phyloP scores from a whole-genome alignment of 345 rosid genomes.

The Erucastrum elatum region DNA sequence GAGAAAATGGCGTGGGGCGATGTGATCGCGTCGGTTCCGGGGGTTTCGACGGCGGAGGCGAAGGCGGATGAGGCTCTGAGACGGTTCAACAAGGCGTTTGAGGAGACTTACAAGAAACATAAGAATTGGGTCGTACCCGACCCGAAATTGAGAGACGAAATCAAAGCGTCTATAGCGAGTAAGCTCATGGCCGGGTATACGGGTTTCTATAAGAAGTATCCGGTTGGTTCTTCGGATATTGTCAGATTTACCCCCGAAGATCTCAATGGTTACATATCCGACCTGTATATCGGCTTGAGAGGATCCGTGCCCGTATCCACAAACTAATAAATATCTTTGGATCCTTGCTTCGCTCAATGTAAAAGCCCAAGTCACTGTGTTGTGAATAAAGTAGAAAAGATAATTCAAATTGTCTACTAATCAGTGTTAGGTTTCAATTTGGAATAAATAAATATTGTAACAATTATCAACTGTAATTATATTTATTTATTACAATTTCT shows the following conservation, averaged over 20 bases:
- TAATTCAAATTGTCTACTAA: not conserved
- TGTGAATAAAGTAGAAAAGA: not conserved
- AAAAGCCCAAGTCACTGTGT: not conserved
- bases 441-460: not conserved
- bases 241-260: conserved; percentile 63
- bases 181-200: conserved; percentile 50
- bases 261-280: conserved; percentile 54
- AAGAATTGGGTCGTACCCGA: conserved; percentile 58
- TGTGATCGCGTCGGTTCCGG: conserved; percentile 47
- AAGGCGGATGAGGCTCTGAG: conserved; percentile 37
- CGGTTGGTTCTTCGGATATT: conserved; percentile 23
- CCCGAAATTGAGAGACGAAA: conserved; percentile 52
- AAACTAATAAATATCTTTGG: not conserved
- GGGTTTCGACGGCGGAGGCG: conserved; percentile 29
- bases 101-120: conserved; percentile 57
- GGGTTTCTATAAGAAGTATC: conserved; percentile 41
- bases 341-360: not conserved
- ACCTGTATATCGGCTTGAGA: conserved; percentile 38
- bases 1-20: conserved; percentile 65
- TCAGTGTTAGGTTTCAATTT: not conserved
- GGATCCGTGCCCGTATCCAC: conserved; percentile 14
- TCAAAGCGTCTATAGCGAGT: conserved; percentile 48
- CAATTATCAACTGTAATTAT: not conserved
- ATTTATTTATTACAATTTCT: not conserved
- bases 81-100: conserved; percentile 57